Percentiles rank a stretch among this genome's conserved stretches.
phyloP scores from a whole-genome alignment of 176 grass and related monocot genomes.

The Aechmea fasciata region DNA sequence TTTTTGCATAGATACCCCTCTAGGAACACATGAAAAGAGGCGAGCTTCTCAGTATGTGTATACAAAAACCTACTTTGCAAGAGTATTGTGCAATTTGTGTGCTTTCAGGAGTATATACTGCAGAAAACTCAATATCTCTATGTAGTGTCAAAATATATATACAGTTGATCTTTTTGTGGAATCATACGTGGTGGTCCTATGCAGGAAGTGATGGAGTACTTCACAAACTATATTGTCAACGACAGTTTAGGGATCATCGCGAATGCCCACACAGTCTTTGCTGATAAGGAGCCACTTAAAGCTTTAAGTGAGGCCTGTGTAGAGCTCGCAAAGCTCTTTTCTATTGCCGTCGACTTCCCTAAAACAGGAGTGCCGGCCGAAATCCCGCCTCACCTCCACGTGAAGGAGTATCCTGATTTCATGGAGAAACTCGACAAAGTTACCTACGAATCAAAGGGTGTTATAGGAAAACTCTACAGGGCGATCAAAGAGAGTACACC shows the following conservation, averaged over 20 bases:
- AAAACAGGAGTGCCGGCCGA: conserved; percentile 73
- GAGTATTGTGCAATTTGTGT: no score
- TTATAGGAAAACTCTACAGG: conserved; percentile 76
- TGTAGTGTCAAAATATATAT: no score
- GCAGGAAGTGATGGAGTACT: conserved; percentile 78
- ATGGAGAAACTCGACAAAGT: conserved; percentile 74
- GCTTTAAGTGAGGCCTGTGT: conserved; percentile 42
- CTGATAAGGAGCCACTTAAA: conserved; percentile 37
- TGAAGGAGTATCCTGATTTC: conserved; percentile 86
- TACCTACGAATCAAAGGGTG: conserved; percentile 55
- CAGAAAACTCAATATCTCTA: no score
- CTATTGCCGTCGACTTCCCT: conserved; percentile 85
- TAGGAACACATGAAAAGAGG: no score
- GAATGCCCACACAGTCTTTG: conserved; percentile 73
- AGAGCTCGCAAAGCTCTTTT: conserved; percentile 60
- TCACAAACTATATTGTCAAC: conserved; percentile 83
- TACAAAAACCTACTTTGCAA: no score
- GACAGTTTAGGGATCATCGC: conserved; percentile 84
- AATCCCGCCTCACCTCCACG: conserved; percentile 46
- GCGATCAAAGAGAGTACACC: conserved; percentile 62
- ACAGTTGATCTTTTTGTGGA: no score
- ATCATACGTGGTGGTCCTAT: no score
- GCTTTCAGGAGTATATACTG: no score
- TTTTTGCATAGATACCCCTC: no score
- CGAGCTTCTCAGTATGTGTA: no score